These are phyloP conservation scores for Fremontodendron californicum DNA, from an alignment of 345 rosid genomes.

Conservation along the genomic window DNA sequence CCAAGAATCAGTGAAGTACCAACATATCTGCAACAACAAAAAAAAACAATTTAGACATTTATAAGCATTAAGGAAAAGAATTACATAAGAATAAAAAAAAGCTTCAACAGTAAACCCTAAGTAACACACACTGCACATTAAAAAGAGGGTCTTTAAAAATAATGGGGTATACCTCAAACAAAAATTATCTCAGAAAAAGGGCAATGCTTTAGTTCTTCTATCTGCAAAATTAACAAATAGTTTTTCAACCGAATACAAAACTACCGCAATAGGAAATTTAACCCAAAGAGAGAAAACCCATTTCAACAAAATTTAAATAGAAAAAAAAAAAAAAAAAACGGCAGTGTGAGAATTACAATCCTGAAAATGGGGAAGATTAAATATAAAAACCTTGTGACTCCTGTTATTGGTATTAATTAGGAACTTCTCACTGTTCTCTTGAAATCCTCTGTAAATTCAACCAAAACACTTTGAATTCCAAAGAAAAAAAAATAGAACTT, in stretches of 20 bases:
- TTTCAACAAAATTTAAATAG: neutral
- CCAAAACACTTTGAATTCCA: neutral
- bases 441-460: constrained; percentile 60
- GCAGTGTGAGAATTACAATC: too few relatives aligned
- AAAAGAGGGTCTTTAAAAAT: neutral
- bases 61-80: neutral
- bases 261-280: neutral
- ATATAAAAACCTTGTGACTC: constrained; percentile 52
- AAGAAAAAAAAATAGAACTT: neutral
- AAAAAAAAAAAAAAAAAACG: too few relatives aligned
- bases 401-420: constrained; percentile 66
- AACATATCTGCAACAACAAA: constrained; percentile 56
- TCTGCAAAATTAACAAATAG: constrained; percentile 32
- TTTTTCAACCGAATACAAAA: neutral
- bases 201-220: constrained; percentile 76
- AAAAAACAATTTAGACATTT: neutral
- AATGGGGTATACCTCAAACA: constrained; percentile 2
- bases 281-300: neutral
- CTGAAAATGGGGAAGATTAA: neutral
- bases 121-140: neutral
- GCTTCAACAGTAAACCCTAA: neutral
- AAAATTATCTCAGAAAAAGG: constrained; percentile 74
- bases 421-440: constrained; percentile 52
- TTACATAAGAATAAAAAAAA: neutral
- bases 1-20: constrained; percentile 88